Evolutionary conservation across 352 stramenopile genomes (phyloP).

Genomic region (Pythium phragmiticola): DNA sequence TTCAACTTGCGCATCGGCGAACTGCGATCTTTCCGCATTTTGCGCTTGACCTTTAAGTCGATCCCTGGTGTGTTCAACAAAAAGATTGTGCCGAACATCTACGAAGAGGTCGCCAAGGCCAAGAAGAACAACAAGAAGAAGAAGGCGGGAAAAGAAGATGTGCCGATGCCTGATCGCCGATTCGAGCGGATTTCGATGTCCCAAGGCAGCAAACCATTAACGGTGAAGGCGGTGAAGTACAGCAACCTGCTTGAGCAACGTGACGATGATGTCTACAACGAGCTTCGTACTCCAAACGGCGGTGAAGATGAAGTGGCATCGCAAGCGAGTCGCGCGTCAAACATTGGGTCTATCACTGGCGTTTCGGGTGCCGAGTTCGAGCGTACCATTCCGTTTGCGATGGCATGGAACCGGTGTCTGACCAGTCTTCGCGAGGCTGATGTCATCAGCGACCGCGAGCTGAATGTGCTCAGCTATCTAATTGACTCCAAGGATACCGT

Average conservation of each 20-base stretch:
- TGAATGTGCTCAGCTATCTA: slow-evolving; percentile 86
- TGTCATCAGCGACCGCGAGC: slow-evolving; percentile 80
- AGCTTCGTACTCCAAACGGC: slow-evolving; percentile 22
- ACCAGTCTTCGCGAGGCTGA: slow-evolving; percentile 75
- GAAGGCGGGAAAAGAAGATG: slow-evolving; percentile 64
- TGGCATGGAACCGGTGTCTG: slow-evolving; percentile 85
- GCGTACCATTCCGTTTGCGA: slow-evolving; percentile 85
- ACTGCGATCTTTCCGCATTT: slow-evolving; percentile 78
- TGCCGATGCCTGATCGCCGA: slow-evolving; percentile 59
- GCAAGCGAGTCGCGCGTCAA: slow-evolving; percentile 40
- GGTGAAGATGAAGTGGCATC: slow-evolving; percentile 59
- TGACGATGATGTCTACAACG: slow-evolving; percentile 50
- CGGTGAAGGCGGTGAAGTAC: slow-evolving; percentile 83
- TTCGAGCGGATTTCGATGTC: slow-evolving; percentile 88
- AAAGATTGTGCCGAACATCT: slow-evolving; percentile 87
- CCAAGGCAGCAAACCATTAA: slow-evolving; percentile 72
- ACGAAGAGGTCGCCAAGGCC: slow-evolving; percentile 49
- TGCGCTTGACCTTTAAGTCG: slow-evolving; percentile 85
- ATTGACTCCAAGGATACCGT: slow-evolving; percentile 80
- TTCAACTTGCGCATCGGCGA: slow-evolving; percentile 88
- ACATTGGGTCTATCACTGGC: slow-evolving; percentile 70
- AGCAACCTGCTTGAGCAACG: slow-evolving; percentile 56
- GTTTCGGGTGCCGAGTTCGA: slow-evolving; percentile 82
- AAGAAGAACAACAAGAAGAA: slow-evolving; percentile 80
- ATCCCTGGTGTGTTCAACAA: slow-evolving; percentile 88